Evolutionary conservation across 257 asterid genomes (phyloP), one percentile per base, ranked within the genome.

Genomic region (Solanum neorickii): DNA sequence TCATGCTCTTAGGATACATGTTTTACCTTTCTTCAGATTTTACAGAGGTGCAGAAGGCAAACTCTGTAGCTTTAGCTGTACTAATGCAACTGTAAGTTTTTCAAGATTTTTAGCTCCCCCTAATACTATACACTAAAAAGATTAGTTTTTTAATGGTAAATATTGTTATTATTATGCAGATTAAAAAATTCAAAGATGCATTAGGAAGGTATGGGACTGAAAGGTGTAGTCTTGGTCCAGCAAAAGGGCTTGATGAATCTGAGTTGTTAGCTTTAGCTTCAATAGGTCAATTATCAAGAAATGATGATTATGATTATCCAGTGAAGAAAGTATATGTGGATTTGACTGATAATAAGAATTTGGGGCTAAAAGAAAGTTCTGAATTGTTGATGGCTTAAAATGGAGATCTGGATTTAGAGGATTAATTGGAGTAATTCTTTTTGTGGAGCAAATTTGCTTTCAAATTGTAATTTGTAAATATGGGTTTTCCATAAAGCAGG

Each of bases 141-240:
- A 5, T 1, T 25, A 77, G 39, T 42, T 44, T 69, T 76, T 33
- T 77, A 23, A n/a, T 25, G 5, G 62, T 15, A 7, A n/a, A 3
- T 59, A 72, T 12, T 74, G 13, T 37, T 2, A 27, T 11, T 20
- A 5, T 25, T 85, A 3, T 73, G 87, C 95, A 96, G 99, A 95
- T 96, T 93, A 95, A 95, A 93, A 96, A 96, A 87, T 96, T 96
- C 85, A 94, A 90, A 88, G 98, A 94, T 90, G 99, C 99, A 62
- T 86, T 96, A 85, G 95, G 93, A 6, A 96, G 95, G 72, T 92
- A 96, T 69, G 97, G 98, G 42, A 88, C 93, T 0, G 97, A 93
- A 15, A 84, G 95, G 16, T 91, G 92, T 52, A 88, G 93, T 44
- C 89, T 93, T 23, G 96, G 96, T 82, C 94, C 98, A 33, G 92